Evolutionary conservation across 2,329 filamentous ascomycete genomes (phyloP).

Genomic region (Chrysoporthe deuterocubensis): DNA sequence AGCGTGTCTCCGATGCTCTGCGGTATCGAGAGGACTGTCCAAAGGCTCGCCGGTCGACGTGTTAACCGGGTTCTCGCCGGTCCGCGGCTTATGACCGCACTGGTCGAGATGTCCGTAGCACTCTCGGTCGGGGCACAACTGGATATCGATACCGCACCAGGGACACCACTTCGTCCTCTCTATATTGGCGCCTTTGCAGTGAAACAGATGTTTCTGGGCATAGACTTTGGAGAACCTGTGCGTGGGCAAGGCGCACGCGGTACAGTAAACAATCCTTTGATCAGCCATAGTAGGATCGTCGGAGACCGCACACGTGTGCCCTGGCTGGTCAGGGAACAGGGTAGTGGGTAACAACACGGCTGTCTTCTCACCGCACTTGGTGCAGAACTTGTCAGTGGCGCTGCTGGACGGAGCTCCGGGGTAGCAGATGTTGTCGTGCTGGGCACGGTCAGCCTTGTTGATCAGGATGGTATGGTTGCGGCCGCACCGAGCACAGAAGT

Average conservation of each 20-base stretch:
- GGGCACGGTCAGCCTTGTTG: slow-evolving; percentile 25
- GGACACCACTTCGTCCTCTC: slow-evolving; percentile 23
- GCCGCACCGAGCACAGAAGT: slow-evolving; percentile 30
- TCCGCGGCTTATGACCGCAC: slow-evolving; percentile 12
- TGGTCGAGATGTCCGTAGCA: slow-evolving; percentile 19
- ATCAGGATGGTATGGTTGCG: slow-evolving; percentile 26
- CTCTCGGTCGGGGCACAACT: background rate
- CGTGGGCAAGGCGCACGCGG: slow-evolving; percentile 19
- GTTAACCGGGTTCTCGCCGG: slow-evolving; percentile 20
- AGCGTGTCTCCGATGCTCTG: background rate
- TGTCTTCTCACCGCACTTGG: slow-evolving; percentile 14
- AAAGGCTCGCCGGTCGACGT: slow-evolving; percentile 8
- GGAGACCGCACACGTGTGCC: background rate
- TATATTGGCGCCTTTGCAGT: slow-evolving; percentile 24
- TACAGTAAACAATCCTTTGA: slow-evolving; percentile 15
- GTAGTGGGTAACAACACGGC: background rate
- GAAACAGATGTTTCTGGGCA: slow-evolving; percentile 18
- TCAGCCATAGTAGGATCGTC: background rate
- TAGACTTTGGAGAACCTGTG: slow-evolving; percentile 21
- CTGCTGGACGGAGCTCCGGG: slow-evolving; percentile 5
- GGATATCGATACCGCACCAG: slow-evolving; percentile 29
- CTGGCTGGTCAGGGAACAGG: background rate
- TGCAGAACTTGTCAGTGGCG: slow-evolving; percentile 14
- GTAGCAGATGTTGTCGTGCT: slow-evolving; percentile 30
- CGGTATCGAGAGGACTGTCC: slow-evolving; percentile 20